phyloP scores from a whole-genome alignment of 1,284 basidiomycete species.

The Apiotrichum akiyoshidainum region DNA sequence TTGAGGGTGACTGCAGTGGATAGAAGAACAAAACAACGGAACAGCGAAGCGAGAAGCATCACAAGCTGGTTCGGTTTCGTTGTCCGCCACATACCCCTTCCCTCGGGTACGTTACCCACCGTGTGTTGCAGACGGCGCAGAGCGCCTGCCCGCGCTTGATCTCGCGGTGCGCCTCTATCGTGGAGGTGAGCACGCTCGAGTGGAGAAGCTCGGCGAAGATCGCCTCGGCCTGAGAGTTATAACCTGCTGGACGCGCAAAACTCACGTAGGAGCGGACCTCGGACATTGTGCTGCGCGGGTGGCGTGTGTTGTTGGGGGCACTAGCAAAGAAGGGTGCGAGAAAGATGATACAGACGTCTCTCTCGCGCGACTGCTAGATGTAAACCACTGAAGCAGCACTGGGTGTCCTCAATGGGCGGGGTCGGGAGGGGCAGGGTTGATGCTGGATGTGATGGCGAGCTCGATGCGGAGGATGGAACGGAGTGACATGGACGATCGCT shows the following conservation, averaged over 20 bases:
- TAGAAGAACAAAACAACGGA: too few relatives aligned
- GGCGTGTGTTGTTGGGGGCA: not conserved
- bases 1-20: not conserved
- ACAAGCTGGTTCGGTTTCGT: not conserved
- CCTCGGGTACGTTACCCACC: conserved; percentile 16
- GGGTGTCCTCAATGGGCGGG: too few relatives aligned
- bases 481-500: not conserved
- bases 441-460: not conserved
- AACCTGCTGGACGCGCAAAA: not conserved
- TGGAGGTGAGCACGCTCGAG: conserved; percentile 34
- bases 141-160: conserved; percentile 37
- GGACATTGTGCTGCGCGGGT: conserved; percentile 2
- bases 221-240: conserved; percentile 26
- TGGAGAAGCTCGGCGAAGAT: conserved; percentile 41
- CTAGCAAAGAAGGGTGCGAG: too few relatives aligned
- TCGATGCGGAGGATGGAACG: not conserved
- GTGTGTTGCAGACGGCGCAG: conserved; percentile 36
- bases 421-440: too few relatives aligned
- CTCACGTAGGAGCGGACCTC: conserved; percentile 18
- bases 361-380: too few relatives aligned
- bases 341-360: too few relatives aligned
- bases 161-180: conserved; percentile 43
- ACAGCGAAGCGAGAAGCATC: not conserved
- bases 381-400: too few relatives aligned
- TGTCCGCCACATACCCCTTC: not conserved